Evolutionary conservation across 345 rosid genomes (phyloP), one percentile per base, ranked within the genome.

Genomic region (Nasturtium officinale): DNA sequence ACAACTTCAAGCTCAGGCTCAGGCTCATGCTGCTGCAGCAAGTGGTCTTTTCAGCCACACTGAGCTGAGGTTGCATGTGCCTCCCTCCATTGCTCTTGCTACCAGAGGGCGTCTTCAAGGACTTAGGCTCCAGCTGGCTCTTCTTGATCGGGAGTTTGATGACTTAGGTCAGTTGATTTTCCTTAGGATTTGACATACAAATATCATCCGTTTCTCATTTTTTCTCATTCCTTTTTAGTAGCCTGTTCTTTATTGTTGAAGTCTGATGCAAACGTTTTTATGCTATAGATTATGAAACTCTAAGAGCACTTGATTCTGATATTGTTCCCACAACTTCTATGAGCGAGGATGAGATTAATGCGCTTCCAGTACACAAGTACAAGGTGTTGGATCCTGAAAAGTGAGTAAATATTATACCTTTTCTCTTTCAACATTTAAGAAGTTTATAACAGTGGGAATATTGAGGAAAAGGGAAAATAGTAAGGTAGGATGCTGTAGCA

Each of bases 331-430:
- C 90, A 20, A 77, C 76, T 47, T 95, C 98, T 20, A 91, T 91
- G 99, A 95, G 85, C 4, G 99, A 95, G 67, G 98, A 90, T 79
- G 97, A 91, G 89, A 95, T 95, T 70, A 90, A 90, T 77, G 87
- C 90, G 35, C 86, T 91, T 50, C 98, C 99, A 52, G 88, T 95
- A 68, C 96, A 88, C 75, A 86, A 87, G 78, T 90, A 90, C 68
- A 95, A 89, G 83, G 83, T 73, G 46, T 60, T 86, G 77, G 77
- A 81, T 67, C 79, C 85, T 77, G 81, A 78, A 73, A 81, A 77
- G 89, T 85, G 65, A 78, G 77, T 60, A 2, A 38, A 8, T 29
- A 17, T 48, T 64, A 26, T 20, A 69, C 18, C 29, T 40, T 59
- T 61, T 38, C 40, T 42, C 69, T 30, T 15, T 58, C 2, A 26